phyloP scores from a whole-genome alignment of 2,329 filamentous ascomycete genomes.

The Trichoderma endophyticum region DNA sequence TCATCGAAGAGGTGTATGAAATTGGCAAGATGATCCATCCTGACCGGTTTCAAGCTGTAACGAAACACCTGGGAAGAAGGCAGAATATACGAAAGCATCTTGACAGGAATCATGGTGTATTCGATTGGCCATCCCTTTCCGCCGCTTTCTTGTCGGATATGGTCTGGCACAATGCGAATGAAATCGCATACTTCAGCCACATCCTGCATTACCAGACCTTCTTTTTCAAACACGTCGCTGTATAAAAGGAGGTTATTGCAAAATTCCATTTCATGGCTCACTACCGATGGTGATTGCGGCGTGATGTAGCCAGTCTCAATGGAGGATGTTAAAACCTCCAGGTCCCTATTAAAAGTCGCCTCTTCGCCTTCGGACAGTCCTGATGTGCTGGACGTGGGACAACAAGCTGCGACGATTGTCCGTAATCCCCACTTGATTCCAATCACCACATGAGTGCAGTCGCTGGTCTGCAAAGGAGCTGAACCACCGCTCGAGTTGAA shows the following conservation, averaged over 20 bases:
- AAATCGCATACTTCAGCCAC: background rate
- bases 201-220: background rate
- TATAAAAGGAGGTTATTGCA: conserved; percentile 18
- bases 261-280: conserved; percentile 1
- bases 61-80: background rate
- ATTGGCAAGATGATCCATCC: background rate
- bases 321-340: background rate
- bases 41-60: fast-evolving
- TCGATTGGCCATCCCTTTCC: conserved; percentile 16
- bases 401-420: conserved; percentile 14
- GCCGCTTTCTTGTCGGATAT: background rate
- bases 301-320: background rate
- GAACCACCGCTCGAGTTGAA: background rate
- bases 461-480: background rate
- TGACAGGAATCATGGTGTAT: conserved; percentile 19
- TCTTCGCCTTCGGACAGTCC: background rate
- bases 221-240: conserved; percentile 13
- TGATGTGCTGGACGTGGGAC: background rate
- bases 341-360: background rate
- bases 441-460: conserved; percentile 20
- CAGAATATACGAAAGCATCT: background rate
- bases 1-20: conserved; percentile 20
- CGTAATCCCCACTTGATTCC: conserved; percentile 20
- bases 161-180: background rate
- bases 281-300: background rate